These are phyloP conservation scores for Trichoderma sp. DNA, from an alignment of 2,329 filamentous ascomycete genomes.

Conservation along the genomic window DNA sequence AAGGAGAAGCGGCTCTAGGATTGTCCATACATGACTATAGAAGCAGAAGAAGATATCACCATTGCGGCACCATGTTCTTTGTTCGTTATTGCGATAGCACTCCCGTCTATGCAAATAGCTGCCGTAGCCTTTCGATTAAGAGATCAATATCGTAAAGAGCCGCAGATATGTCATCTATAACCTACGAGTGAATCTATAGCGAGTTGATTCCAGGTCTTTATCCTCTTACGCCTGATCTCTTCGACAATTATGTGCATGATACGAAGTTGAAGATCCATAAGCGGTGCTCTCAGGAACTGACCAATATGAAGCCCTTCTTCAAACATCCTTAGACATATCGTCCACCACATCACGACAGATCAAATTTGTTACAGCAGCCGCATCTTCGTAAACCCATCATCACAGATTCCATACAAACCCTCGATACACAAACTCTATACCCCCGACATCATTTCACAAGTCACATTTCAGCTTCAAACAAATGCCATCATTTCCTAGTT, in stretches of 20 bases:
- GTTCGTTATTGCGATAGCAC: too few relatives aligned
- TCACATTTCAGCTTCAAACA: neutral
- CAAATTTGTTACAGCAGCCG: neutral
- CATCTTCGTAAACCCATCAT: neutral
- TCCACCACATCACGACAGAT: neutral
- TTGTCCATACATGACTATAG: too few relatives aligned
- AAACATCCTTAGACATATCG: fast-evolving
- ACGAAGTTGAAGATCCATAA: neutral
- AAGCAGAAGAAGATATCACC: too few relatives aligned
- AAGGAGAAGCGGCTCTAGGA: too few relatives aligned
- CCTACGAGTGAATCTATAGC: too few relatives aligned
- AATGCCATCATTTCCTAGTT: neutral
- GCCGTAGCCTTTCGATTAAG: too few relatives aligned
- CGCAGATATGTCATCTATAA: too few relatives aligned
- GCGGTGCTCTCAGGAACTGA: neutral
- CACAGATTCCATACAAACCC: neutral
- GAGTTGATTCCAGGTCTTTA: neutral
- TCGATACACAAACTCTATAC: neutral
- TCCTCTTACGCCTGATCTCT: neutral
- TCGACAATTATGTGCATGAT: neutral
- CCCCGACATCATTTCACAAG: neutral
- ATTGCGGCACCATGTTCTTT: too few relatives aligned
- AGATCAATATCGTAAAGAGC: too few relatives aligned
- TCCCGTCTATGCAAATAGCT: too few relatives aligned
- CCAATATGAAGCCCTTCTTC: neutral